A percentile compares a stretch with the other conserved stretches of the same genome.
These are phyloP conservation scores for Kingdonia uniflora DNA, from an alignment of 164 flowering plant species.

Conservation along the genomic window DNA sequence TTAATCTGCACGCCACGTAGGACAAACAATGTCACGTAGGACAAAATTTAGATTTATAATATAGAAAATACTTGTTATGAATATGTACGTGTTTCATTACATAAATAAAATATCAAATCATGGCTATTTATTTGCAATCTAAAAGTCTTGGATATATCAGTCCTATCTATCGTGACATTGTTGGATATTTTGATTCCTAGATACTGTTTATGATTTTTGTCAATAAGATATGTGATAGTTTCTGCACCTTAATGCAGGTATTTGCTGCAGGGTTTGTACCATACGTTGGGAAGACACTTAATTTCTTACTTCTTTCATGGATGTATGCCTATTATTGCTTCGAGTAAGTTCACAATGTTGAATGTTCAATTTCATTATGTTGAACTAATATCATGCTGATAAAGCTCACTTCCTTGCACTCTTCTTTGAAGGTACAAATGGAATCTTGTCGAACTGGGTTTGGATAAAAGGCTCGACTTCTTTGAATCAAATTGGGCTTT, in stretches of 20 bases:
- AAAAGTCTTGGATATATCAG: too few relatives aligned
- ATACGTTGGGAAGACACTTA: constrained; percentile 62
- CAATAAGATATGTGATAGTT: not conserved
- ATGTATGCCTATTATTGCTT: constrained; percentile 96
- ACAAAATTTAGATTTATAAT: too few relatives aligned
- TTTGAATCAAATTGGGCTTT: constrained; percentile 97
- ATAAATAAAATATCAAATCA: too few relatives aligned
- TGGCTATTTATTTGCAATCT: too few relatives aligned
- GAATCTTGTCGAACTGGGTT: constrained; percentile 64
- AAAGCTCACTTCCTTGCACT: constrained; percentile 5
- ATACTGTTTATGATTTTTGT: not conserved
- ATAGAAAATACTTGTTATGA: constrained; percentile 1
- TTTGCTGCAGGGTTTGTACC: constrained; percentile 71
- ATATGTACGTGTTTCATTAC: not conserved
- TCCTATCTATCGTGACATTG: too few relatives aligned
- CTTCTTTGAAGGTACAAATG: constrained; percentile 67
- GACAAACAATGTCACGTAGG: too few relatives aligned
- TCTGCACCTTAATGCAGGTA: constrained; percentile 38
- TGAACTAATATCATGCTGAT: constrained; percentile 1
- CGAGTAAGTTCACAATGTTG: constrained; percentile 51
- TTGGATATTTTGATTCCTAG: too few relatives aligned
- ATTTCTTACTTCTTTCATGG: constrained; percentile 87
- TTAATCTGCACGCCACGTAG: too few relatives aligned
- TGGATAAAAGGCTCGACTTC: constrained; percentile 76
- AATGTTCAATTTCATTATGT: not conserved